These are phyloP conservation scores for Chenopodium formosanum DNA, from an alignment of 148 eudicot species.

Conservation along the genomic window DNA sequence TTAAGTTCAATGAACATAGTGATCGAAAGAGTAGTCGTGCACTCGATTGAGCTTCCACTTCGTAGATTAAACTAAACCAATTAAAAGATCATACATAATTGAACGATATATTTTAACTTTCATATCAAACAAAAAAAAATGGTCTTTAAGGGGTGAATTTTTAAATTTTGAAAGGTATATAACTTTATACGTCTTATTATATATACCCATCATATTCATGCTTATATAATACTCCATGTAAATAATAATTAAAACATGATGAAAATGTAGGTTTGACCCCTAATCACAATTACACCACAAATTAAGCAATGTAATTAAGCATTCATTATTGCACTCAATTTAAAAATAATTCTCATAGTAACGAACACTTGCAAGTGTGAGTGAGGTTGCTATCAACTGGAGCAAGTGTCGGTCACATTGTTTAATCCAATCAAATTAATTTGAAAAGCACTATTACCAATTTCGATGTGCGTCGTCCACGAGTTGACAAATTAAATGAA, in stretches of 20 bases:
- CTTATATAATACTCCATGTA: too few relatives aligned
- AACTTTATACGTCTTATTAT: too few relatives aligned
- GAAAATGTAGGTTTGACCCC: background rate
- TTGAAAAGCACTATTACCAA: background rate
- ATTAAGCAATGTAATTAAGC: background rate
- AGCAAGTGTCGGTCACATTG: slow-evolving; percentile 19
- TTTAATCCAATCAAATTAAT: background rate
- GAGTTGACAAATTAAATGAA: slow-evolving; percentile 5
- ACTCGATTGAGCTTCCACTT: too few relatives aligned
- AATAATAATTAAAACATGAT: background rate
- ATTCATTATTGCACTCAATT: background rate
- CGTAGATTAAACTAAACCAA: too few relatives aligned
- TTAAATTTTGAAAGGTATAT: too few relatives aligned
- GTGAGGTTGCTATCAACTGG: slow-evolving; percentile 9
- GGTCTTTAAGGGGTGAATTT: too few relatives aligned
- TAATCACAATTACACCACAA: slow-evolving; percentile 3
- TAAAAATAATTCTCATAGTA: background rate
- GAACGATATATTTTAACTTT: too few relatives aligned
- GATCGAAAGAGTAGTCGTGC: too few relatives aligned
- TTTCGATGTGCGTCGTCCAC: background rate
- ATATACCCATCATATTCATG: too few relatives aligned
- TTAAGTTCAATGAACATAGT: too few relatives aligned
- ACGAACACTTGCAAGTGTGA: background rate
- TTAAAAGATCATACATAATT: too few relatives aligned
- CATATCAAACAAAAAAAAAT: too few relatives aligned